These are phyloP conservation scores for Laguncularia racemosa DNA, from an alignment of 345 rosid genomes.

Conservation along the genomic window DNA sequence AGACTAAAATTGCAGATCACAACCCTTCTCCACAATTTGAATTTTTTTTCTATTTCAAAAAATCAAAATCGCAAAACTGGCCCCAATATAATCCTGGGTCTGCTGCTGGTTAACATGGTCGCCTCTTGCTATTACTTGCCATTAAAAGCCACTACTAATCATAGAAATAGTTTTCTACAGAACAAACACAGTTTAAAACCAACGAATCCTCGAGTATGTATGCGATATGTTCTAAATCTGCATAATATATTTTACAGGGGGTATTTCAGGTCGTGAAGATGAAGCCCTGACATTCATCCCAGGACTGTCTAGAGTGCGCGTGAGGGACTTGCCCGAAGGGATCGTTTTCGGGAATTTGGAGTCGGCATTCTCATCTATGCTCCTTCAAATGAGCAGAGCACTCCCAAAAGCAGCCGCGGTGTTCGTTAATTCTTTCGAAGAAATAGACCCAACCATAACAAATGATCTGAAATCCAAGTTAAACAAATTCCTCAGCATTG, in stretches of 20 bases:
- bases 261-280: conserved; percentile 11
- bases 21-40: no score
- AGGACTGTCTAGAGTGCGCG: conserved; percentile 26
- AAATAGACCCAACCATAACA: conserved; percentile 25
- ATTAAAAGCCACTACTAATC: background rate
- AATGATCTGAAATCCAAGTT: conserved; percentile 25
- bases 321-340: conserved; percentile 35
- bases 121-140: background rate
- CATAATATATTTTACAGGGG: conserved; percentile 3
- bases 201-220: no score
- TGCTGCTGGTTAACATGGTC: no score
- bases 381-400: conserved; percentile 23
- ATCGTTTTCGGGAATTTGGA: conserved; percentile 23
- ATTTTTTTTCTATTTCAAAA: no score
- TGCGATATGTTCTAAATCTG: no score
- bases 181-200: no score
- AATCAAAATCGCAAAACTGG: no score
- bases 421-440: conserved; percentile 32
- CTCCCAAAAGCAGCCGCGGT: conserved; percentile 30
- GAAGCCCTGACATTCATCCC: conserved; percentile 21
- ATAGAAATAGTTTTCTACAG: no score
- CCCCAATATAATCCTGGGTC: no score
- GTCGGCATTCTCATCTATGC: conserved; percentile 29
- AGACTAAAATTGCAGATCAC: no score
- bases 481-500: conserved; percentile 21